Conservation (phyloP, 192 early-diverging fungal genomes). For the Coemansia sp. region DNA sequence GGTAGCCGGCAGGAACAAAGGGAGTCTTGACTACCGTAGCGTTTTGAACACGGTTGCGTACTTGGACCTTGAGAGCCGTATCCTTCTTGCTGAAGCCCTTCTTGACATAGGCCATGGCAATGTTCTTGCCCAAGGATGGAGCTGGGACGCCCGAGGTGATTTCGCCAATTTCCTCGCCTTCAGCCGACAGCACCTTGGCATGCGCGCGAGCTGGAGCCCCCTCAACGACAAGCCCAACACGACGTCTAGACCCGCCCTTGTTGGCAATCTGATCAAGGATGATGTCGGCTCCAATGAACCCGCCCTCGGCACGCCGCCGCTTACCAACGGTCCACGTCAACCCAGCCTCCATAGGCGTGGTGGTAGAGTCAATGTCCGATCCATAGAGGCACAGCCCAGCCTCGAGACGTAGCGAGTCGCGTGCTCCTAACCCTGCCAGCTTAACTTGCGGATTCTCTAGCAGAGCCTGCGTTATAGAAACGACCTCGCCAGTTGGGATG, state of each 20-base stretch:
- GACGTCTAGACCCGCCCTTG: conserved; percentile 71
- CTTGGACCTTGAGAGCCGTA: conserved; percentile 90
- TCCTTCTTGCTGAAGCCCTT: conserved; percentile 85
- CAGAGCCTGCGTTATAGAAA: conserved; percentile 65
- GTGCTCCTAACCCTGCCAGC: conserved; percentile 91
- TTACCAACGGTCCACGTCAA: conserved; percentile 96
- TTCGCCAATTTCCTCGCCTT: conserved; percentile 69
- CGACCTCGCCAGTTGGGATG: conserved; percentile 71
- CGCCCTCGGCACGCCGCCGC: conserved; percentile 81
- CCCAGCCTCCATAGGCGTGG: conserved; percentile 89
- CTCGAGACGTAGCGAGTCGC: conserved; percentile 93
- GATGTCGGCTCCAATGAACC: conserved; percentile 85
- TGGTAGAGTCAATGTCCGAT: conserved; percentile 89
- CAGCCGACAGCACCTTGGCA: conserved; percentile 64
- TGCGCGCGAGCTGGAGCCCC: conserved; percentile 89
- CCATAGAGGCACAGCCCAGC: conserved; percentile 98
- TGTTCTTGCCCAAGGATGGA: conserved; percentile 89
- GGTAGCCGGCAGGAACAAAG: conserved; percentile 83
- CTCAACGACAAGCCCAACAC: conserved; percentile 87
- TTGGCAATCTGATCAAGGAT: conserved; percentile 83
- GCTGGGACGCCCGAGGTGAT: conserved; percentile 93
- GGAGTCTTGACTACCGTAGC: conserved; percentile 92
- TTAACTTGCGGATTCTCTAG: conserved; percentile 73
- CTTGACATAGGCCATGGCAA: conserved; percentile 96
- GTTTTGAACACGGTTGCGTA: conserved; percentile 80